phyloP scores from a whole-genome alignment of 495 filamentous ascomycete species.

The Poronia punctata region DNA sequence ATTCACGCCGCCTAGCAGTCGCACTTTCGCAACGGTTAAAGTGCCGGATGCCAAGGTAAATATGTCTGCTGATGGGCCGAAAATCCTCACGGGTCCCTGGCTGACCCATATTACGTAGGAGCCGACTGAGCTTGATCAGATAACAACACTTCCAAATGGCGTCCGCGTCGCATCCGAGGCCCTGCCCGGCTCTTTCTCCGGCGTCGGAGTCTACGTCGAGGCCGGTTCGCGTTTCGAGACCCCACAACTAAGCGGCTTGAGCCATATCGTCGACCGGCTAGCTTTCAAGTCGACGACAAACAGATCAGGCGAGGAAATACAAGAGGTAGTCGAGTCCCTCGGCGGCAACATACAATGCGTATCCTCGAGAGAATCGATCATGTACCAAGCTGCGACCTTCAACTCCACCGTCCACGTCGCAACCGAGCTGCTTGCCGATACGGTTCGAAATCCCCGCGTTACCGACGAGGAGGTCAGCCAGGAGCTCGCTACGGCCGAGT shows the following conservation, averaged over 20 bases:
- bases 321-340: conserved; percentile 75
- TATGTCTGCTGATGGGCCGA: too few relatives aligned
- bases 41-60: conserved; percentile 22
- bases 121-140: conserved; percentile 76
- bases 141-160: conserved; percentile 89
- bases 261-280: conserved; percentile 91
- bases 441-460: conserved; percentile 80
- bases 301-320: conserved; percentile 72
- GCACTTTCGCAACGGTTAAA: conserved; percentile 20
- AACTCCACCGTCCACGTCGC: conserved; percentile 84
- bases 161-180: conserved; percentile 92
- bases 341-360: conserved; percentile 96
- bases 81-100: too few relatives aligned
- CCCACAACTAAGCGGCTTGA: conserved; percentile 75
- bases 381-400: conserved; percentile 99
- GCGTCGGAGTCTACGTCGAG: conserved; percentile 93
- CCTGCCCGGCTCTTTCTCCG: conserved; percentile 89
- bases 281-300: conserved; percentile 89
- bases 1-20: too few relatives aligned
- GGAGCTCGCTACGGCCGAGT: conserved; percentile 85
- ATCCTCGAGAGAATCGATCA: conserved; percentile 88
- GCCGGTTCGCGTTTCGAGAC: conserved; percentile 94
- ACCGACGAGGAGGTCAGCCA: conserved; percentile 83
- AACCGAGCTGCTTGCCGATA: conserved; percentile 83
- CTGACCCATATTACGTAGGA: too few relatives aligned